Evolutionary conservation across 257 asterid genomes (phyloP).

Genomic region (Misopates orontium): DNA sequence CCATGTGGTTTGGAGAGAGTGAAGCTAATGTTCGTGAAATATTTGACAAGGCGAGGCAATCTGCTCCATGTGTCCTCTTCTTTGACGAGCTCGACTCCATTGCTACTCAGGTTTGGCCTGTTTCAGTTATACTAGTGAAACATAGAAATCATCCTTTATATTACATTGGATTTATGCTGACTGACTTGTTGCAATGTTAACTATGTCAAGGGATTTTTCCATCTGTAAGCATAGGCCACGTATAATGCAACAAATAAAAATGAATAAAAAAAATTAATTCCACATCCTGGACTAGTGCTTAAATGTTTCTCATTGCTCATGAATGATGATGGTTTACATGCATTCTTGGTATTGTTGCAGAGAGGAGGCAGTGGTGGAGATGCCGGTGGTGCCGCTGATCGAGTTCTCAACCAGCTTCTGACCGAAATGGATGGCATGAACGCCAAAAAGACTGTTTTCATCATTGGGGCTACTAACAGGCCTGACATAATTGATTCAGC

Average conservation of each 20-base stretch:
- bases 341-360: slow-evolving; percentile 28
- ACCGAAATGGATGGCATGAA: slow-evolving; percentile 70
- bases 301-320: neutral
- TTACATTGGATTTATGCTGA: neutral
- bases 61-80: slow-evolving; percentile 67
- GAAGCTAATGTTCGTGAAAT: slow-evolving; percentile 75
- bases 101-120: slow-evolving; percentile 48
- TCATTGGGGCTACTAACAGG: slow-evolving; percentile 64
- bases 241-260: too few relatives aligned
- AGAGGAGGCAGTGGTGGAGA: slow-evolving; percentile 63
- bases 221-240: too few relatives aligned
- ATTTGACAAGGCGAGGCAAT: slow-evolving; percentile 62
- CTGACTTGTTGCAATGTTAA: too few relatives aligned
- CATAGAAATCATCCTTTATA: neutral
- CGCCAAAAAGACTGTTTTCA: slow-evolving; percentile 59
- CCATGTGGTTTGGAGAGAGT: slow-evolving; percentile 78
- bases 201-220: too few relatives aligned
- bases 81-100: slow-evolving; percentile 64
- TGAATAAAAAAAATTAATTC: neutral
- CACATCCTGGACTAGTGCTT: too few relatives aligned
- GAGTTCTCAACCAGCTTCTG: slow-evolving; percentile 59
- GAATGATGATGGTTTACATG: neutral
- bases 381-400: slow-evolving; percentile 68
- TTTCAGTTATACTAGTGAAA: neutral
- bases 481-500: slow-evolving; percentile 63